Conservation (phyloP, 2,329 filamentous ascomycete species). For the Dactylellina cionopaga region DNA sequence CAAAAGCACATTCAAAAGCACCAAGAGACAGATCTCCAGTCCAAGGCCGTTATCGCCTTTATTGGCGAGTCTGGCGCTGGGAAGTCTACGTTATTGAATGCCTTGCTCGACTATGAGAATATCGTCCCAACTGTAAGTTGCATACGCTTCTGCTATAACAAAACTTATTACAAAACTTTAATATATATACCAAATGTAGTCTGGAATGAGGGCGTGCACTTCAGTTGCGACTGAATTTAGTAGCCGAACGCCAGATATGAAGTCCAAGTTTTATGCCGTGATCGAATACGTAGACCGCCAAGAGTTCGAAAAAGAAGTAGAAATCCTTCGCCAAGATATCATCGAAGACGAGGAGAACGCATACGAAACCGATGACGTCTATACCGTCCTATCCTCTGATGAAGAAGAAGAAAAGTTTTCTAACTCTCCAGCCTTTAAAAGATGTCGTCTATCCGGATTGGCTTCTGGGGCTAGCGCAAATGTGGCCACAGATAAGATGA, state of each 20-base stretch:
- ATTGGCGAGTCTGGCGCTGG: conserved; percentile 42
- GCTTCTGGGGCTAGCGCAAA: background rate
- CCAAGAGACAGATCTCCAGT: background rate
- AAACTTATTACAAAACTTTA: background rate
- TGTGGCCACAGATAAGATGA: conserved; percentile 31
- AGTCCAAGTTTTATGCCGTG: conserved; percentile 13
- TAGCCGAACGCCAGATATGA: conserved; percentile 9
- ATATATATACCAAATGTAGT: conserved; percentile 9
- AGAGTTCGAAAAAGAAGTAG: conserved; percentile 41
- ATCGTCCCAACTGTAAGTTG: conserved; percentile 35
- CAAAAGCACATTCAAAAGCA: conserved; percentile 35
- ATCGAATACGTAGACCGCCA: conserved; percentile 26
- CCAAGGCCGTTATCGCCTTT: conserved; percentile 29
- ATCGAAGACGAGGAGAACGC: background rate
- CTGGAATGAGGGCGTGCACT: conserved; percentile 39
- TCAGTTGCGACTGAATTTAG: conserved; percentile 43
- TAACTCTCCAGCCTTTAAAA: conserved; percentile 12
- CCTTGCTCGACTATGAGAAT: conserved; percentile 34
- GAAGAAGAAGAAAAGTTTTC: background rate
- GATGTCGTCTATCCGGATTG: conserved; percentile 29
- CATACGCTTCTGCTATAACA: background rate
- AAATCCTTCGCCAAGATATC: conserved; percentile 26
- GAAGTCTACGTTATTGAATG: conserved; percentile 38
- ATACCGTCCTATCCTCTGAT: conserved; percentile 3
- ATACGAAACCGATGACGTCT: background rate